Base-by-base conservation (phyloP, 2,329 filamentous ascomycete genomes). In the Stachybotrys chartarum region DNA sequence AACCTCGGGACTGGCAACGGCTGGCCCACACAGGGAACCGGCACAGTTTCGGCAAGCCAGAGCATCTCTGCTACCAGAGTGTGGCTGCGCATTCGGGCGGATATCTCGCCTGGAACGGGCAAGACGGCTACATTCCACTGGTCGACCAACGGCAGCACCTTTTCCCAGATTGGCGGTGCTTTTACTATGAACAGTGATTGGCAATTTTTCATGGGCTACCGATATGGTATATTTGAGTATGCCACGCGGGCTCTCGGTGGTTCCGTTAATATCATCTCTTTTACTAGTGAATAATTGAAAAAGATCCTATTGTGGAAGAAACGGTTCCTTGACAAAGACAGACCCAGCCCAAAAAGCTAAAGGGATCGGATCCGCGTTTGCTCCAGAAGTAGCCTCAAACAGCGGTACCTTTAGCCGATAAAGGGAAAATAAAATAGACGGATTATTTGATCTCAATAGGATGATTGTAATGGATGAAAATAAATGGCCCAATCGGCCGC, bases 71-170 rank as follows among this genome's bases (percentile, higher is more conserved):
- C 10, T 0, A 30, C 42, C 3, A 60, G 60, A 5, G 47, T 64
- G 16, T 65, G 61, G 60, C 50, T 66, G 12, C 53, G 63, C 1
- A 39, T 64, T 17, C 56, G 56, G 42, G 63, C 62, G 5, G 63
- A 66, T 31, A n/a, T 64, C 1, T 57, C 59, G 8, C 64, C 64
- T 17, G 51, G 55, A 16, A 54, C 50, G n/a, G 30, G 51, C 44
- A 56, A 53, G 30, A 56, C 57, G 5, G 57, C 60, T 5, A 55
- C 49, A 17, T 56, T 66, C 39, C 70, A 65, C 18, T 80, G 78
- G 59, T 78, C 75, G 54, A 64, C 66, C 0, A 72, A 80, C 54
- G 77, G 77, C 0, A 58, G 59, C 6, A 66, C 42, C 0, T 79
- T 75, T 42, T 65, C 58, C 5, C 56, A 59, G 7, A 58, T 79